Base-by-base conservation (phyloP, 2,329 filamentous ascomycete species). In the Fusarium sp. region DNA sequence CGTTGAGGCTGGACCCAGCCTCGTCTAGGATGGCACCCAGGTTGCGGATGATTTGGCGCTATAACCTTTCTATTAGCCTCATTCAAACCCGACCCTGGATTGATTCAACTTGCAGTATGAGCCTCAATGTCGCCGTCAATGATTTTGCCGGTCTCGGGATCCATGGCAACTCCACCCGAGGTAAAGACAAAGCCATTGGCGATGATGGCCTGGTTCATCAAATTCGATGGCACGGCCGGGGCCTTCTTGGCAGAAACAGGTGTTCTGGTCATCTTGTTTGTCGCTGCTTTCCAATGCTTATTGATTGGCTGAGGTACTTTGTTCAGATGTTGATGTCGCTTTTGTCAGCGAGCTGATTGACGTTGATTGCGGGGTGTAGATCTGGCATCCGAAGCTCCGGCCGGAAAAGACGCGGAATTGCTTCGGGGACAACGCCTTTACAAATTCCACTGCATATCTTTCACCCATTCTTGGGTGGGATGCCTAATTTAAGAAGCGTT, bases 161-260 rank as follows among this genome's bases (percentile, higher is more conserved):
- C 88, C 65, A 88, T 87, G 46, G 90, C 90, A 66, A 93, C 89
- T 68, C 90, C 88, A 68, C 91, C 91, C 0, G 90, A 92, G 71
- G 91, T 86, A 80, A 88, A 93, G 79, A 93, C 85, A 62, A 90
- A 85, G 65, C 87, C 85, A 69, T 88, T 88, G 59, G 90, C 89
- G 67, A 86, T 58, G 18, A 76, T 76, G 44, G 74, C 74, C 54
- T 76, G 74, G 54, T 67, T 75, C 59, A 74, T 72, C 50, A 76
- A 30, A 2, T 30, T 65, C 2, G 52, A 16, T 2, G 71, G 62
- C 7, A 73, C 70, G 0, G 74, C 63, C 7, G 75, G 77, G 0
- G 76, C 77, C 10, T 72, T 70, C 13, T 70, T 67, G 2, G 76
- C 67, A 23, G 70, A 65, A 5, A 76, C 71, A 1, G 74, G 52